Evolutionary conservation across 2,329 filamentous ascomycete genomes (phyloP).

Genomic region (Trichoderma sp.): DNA sequence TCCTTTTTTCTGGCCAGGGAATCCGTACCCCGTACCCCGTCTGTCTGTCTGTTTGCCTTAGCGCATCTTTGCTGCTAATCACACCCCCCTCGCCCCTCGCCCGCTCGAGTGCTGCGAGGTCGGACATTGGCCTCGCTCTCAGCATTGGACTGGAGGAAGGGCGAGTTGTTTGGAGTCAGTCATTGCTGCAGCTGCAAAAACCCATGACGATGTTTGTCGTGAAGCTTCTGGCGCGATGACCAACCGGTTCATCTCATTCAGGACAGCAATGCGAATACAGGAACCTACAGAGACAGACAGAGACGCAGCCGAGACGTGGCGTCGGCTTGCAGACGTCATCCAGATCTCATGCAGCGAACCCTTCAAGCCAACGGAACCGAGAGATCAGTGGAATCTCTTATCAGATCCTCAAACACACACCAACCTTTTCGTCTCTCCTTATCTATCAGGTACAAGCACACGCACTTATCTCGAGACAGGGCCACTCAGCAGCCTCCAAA

Average conservation of each 20-base stretch:
- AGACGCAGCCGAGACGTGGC: not conserved
- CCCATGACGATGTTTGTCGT: not conserved
- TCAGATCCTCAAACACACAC: not conserved
- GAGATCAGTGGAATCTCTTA: not conserved
- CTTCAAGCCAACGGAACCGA: too few relatives aligned
- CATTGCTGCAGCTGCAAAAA: not conserved
- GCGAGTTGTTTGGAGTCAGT: not conserved
- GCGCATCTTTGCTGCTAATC: conserved; percentile 1
- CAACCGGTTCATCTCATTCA: not conserved
- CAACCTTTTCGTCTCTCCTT: not conserved
- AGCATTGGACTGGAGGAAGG: not conserved
- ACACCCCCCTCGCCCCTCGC: conserved; percentile 8
- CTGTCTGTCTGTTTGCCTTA: too few relatives aligned
- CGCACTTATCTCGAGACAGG: not conserved
- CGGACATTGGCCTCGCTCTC: conserved; percentile 12
- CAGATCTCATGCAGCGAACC: not conserved
- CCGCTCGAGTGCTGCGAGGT: conserved; percentile 11
- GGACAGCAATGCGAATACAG: not conserved
- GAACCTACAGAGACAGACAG: too few relatives aligned
- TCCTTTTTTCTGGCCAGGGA: not conserved
- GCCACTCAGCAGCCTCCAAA: conserved; percentile 18
- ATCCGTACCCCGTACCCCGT: too few relatives aligned
- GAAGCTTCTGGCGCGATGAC: not conserved
- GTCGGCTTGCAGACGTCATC: conserved; percentile 9
- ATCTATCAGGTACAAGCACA: not conserved